Conservation (phyloP, 371 early-diverging fungal genomes). For the Mucor racemosus region DNA sequence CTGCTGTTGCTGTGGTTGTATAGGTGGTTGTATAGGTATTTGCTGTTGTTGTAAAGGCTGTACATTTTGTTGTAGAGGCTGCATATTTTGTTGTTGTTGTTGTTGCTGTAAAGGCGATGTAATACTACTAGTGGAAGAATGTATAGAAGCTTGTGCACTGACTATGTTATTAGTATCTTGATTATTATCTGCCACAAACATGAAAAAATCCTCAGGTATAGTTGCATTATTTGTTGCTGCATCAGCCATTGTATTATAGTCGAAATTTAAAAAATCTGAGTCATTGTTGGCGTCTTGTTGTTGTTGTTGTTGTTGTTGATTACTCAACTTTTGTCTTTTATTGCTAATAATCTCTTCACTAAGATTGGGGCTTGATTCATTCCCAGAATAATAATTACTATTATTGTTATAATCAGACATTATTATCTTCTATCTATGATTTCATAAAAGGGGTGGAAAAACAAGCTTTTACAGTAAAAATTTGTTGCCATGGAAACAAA, state of each 20-base stretch:
- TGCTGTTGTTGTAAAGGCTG: neutral
- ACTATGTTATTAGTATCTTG: neutral
- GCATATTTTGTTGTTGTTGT: neutral
- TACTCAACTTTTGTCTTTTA: constrained; percentile 4
- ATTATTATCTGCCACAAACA: constrained; percentile 19
- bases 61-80: neutral
- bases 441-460: too few relatives aligned
- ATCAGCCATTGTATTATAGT: constrained; percentile 9
- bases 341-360: neutral
- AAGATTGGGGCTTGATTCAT: neutral
- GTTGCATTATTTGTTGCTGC: neutral
- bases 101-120: neutral
- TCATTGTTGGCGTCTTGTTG: constrained; percentile 2
- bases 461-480: too few relatives aligned
- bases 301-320: neutral
- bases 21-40: neutral
- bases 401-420: neutral
- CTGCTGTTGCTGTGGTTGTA: neutral
- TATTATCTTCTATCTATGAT: too few relatives aligned
- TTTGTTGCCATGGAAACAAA: too few relatives aligned
- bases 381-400: neutral
- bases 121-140: neutral
- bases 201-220: constrained; percentile 30
- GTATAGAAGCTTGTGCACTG: neutral
- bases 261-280: constrained; percentile 24